Percentiles rank a stretch among this genome's conserved stretches.
Evolutionary conservation across 2,329 filamentous ascomycete species (phyloP).

Genomic region (Aspergillus flavus): DNA sequence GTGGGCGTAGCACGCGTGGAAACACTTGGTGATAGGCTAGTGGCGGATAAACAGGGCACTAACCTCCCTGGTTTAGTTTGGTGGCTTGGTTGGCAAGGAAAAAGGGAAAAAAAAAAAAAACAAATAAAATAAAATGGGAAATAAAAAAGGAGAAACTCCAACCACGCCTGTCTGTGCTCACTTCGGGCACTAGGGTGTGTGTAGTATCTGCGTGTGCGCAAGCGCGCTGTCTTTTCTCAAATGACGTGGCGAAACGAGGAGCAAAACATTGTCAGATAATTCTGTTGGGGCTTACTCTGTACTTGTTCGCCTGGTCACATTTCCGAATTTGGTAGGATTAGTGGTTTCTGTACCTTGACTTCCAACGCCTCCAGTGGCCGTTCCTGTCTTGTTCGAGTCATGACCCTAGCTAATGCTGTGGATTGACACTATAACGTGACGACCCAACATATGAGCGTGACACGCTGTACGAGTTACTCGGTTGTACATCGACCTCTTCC

Average conservation of each 20-base stretch:
- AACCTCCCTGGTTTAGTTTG: slow-evolving; percentile 15
- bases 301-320: slow-evolving; percentile 2
- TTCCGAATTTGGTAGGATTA: slow-evolving; percentile 4
- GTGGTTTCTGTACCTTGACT: neutral
- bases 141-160: slow-evolving; percentile 7
- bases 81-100: slow-evolving; percentile 10
- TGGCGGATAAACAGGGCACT: slow-evolving; percentile 15
- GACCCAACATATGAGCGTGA: slow-evolving; percentile 17
- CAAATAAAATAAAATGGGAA: too few species aligned
- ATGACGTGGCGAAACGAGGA: slow-evolving; percentile 25
- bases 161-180: slow-evolving; percentile 17
- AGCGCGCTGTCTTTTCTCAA: slow-evolving; percentile 4
- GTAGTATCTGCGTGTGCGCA: slow-evolving; percentile 10
- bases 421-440: slow-evolving; percentile 13
- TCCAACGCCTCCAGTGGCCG: neutral
- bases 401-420: slow-evolving; percentile 8
- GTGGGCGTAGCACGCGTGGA: slow-evolving; percentile 15
- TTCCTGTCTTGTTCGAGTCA: slow-evolving; percentile 8
- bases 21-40: slow-evolving; percentile 15
- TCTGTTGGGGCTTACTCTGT: neutral
- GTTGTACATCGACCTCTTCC: slow-evolving; percentile 15
- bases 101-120: slow-evolving; percentile 3
- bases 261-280: slow-evolving; percentile 6
- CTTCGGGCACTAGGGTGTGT: slow-evolving; percentile 14
- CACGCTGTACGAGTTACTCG: slow-evolving; percentile 17